Base-by-base conservation (phyloP, 495 filamentous ascomycete genomes). In the Massariosphaeria phaeospora region DNA sequence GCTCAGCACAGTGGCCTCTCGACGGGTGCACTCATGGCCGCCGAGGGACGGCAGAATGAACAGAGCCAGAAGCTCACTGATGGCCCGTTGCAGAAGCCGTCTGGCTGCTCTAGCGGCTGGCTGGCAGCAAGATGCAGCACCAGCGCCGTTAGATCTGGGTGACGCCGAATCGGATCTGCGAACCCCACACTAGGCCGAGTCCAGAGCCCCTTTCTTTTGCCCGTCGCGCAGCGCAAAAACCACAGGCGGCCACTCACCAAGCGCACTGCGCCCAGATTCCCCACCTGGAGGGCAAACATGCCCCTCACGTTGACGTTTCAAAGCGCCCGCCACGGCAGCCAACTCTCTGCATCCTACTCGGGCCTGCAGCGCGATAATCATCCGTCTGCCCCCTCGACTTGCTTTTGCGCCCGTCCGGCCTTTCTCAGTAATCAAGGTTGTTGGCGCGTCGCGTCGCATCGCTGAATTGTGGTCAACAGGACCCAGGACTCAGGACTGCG, bases 141-240 rank as follows among this genome's bases (percentile, higher is more conserved):
- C 52, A 36, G 33, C 35, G 52, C 53, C 59, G 59, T 62, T 62
- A 52, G 59, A 57, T 62, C 59, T 62, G 41, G 46, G 36, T 42
- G 44, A 51, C 29, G 45, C 44, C 59, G 59, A 62, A 57, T 62
- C 59, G 59, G 59, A 61, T 61, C 58, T n/a, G 18, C 52, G 18
- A 29, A 48, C 48, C 49, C 47, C 52, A 52, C 51, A 46, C 59
- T 40, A 55, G 45, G 17, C 7, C 41, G 42, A 44, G 36, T 35
- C 46, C 52, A 29, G 41, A 26, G 39, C 46, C 54, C 45, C 53
- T 57, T 57, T 49, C 44, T 34, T 29, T n/a, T 12, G 8, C 27
- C 50, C 13, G n/a, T 45, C 52, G 38, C 46, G n/a, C 30, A 17
- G 29, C n/a, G 23, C 29, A 58, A 52, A 58, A 52, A 38, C 17